Base-by-base conservation (phyloP, 768 basidiomycete species). In the Suillus placidus region DNA sequence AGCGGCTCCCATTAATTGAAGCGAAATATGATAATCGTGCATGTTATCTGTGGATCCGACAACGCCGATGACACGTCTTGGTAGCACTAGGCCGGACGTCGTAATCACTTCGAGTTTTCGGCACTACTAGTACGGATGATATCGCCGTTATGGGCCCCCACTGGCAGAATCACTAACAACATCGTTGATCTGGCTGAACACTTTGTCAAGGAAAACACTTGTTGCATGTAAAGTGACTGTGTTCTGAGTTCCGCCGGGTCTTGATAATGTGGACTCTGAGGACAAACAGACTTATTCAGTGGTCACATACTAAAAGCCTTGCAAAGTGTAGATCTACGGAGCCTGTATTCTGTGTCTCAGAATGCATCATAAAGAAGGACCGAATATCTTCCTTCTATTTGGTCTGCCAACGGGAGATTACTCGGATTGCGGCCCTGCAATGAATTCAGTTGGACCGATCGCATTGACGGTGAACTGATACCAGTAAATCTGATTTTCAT, bases 381-480 rank as follows among this genome's bases (percentile, higher is more conserved):
- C 49, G 9, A 45, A 20, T n/a, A 13, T 23, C 12, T 14, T 12
- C 12, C 37, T 38, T 49, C 47, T 26, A n/a, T 45, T 10, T n/a
- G 10, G 45, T 45, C 47, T 49, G 45, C 45, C 12, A 23, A 47
- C 45, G 10, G 10, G 45, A 47, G 10, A 47, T 13, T 23, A 23
- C n/a, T 47, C 10, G 16, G 30, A 18, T 52, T 52, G 26, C 51
- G 51, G 51, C 51, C 51, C 47, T 52, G 30, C 26, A 51, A 55
- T 13, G 18, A 55, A 32, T 9, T 52, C 8, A 32, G 16, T 32
- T 16, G 30, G 32, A 10, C 16, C 16, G 51, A 18, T 18, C 30
- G 16, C 16, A 54, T 54, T 10, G 32, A 54, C 54, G 54, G 32
- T 55, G 54, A 55, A 55, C 54, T 37, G 18, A 34, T 55, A 54